These are phyloP conservation scores for Nitzschia sp. DNA, from an alignment of 108 stramenopile species.

Conservation along the genomic window DNA sequence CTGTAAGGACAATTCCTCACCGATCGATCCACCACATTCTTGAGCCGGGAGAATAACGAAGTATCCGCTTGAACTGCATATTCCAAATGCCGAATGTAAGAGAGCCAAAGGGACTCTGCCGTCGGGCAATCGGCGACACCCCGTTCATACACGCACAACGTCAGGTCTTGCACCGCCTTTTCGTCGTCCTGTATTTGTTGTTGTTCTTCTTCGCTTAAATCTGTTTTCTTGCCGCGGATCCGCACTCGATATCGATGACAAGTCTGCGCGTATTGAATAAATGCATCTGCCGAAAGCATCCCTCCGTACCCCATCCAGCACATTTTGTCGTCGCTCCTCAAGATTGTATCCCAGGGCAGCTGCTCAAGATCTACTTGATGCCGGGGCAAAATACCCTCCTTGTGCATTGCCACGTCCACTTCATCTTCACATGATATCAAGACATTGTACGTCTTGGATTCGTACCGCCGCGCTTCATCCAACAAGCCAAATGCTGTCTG, in stretches of 20 bases:
- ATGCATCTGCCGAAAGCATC: conserved; percentile 50
- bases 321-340: conserved; percentile 34
- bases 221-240: not conserved
- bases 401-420: conserved; percentile 69
- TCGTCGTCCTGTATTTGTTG: conserved; percentile 25
- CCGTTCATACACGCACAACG: conserved; percentile 64
- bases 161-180: conserved; percentile 31
- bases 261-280: conserved; percentile 51
- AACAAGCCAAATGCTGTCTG: conserved; percentile 22
- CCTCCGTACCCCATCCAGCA: conserved; percentile 76
- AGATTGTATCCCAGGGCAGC: conserved; percentile 28
- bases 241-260: conserved; percentile 37
- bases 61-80: not conserved
- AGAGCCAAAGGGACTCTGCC: conserved; percentile 75
- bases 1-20: conserved; percentile 86
- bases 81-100: conserved; percentile 59
- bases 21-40: conserved; percentile 66
- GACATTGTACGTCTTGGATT: conserved; percentile 37
- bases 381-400: conserved; percentile 46
- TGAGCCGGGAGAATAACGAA: conserved; percentile 27
- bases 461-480: conserved; percentile 44
- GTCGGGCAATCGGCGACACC: conserved; percentile 87
- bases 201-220: conserved; percentile 29
- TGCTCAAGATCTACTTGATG: conserved; percentile 38
- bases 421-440: conserved; percentile 68